Evolutionary conservation across 2,329 filamentous ascomycete genomes (phyloP).

Genomic region (Acrocalymma vagum): DNA sequence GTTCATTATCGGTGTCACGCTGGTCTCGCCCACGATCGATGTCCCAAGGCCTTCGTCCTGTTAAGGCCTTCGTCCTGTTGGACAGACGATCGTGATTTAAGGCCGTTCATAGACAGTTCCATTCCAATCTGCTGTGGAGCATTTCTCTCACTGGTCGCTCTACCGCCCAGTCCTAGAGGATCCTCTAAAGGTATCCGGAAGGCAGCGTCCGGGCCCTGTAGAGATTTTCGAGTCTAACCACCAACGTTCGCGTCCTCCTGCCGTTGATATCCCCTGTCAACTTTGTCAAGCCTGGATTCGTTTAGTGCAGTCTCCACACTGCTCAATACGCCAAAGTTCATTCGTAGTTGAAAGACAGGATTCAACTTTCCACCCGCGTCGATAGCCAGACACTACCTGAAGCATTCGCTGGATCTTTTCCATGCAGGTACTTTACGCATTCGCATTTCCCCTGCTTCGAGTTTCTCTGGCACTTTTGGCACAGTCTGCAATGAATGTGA

Average conservation of each 20-base stretch:
- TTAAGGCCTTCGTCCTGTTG: too few relatives aligned
- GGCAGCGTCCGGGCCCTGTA: constrained; percentile 27
- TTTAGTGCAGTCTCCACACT: constrained; percentile 28
- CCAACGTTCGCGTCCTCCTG: constrained; percentile 42
- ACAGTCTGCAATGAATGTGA: too few relatives aligned
- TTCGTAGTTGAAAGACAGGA: constrained; percentile 31
- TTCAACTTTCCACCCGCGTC: constrained; percentile 20
- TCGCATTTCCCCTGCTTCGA: too few relatives aligned
- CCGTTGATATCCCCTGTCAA: constrained; percentile 25
- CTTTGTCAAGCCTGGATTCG: constrained; percentile 19
- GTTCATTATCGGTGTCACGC: background rate
- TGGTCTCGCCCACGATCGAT: background rate
- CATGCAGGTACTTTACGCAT: too few relatives aligned
- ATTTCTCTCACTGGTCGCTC: constrained; percentile 15
- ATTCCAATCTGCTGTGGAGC: constrained; percentile 20
- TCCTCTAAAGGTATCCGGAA: too few relatives aligned
- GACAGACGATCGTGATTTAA: constrained; percentile 30
- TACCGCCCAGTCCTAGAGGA: constrained; percentile 9
- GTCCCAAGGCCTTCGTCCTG: too few relatives aligned
- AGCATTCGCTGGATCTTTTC: too few relatives aligned
- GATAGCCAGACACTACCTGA: constrained; percentile 24
- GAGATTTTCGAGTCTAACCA: constrained; percentile 27
- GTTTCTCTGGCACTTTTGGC: too few relatives aligned
- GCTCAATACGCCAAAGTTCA: constrained; percentile 23
- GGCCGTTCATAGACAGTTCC: constrained; percentile 22